Evolutionary conservation across 495 filamentous ascomycete species (phyloP).

Genomic region (Lineolata rhizophorae): DNA sequence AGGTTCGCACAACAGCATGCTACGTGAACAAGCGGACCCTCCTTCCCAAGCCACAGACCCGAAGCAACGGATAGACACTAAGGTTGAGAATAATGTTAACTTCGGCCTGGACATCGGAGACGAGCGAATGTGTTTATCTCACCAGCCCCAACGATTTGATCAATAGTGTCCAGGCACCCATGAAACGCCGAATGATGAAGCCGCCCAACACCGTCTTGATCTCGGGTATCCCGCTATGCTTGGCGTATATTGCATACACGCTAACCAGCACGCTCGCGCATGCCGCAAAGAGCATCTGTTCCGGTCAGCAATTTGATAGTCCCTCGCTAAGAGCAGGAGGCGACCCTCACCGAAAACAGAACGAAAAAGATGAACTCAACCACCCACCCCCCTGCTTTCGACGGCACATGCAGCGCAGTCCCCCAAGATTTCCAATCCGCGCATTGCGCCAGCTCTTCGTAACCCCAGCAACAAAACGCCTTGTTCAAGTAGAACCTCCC

Average conservation of each 20-base stretch:
- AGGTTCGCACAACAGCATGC: constrained; percentile 94
- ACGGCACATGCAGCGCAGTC: constrained; percentile 39
- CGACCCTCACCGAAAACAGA: constrained; percentile 43
- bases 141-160: constrained; percentile 87
- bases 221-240: constrained; percentile 92
- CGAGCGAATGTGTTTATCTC: constrained; percentile 12
- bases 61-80: constrained; percentile 87
- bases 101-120: no score
- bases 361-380: constrained; percentile 76
- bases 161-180: constrained; percentile 80
- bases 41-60: constrained; percentile 95
- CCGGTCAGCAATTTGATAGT: constrained; percentile 28
- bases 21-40: constrained; percentile 91
- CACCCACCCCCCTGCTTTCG: constrained; percentile 46
- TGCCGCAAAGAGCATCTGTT: constrained; percentile 38
- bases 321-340: neutral
- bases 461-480: constrained; percentile 80
- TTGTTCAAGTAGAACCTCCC: constrained; percentile 79
- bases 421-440: constrained; percentile 74
- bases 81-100: no score
- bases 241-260: constrained; percentile 69
- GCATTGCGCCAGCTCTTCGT: constrained; percentile 59
- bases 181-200: constrained; percentile 77
- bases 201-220: constrained; percentile 94
- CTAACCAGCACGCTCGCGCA: constrained; percentile 63